Conservation (phyloP, 2,329 filamentous ascomycete genomes). For the Aspergillus aculeatus region DNA sequence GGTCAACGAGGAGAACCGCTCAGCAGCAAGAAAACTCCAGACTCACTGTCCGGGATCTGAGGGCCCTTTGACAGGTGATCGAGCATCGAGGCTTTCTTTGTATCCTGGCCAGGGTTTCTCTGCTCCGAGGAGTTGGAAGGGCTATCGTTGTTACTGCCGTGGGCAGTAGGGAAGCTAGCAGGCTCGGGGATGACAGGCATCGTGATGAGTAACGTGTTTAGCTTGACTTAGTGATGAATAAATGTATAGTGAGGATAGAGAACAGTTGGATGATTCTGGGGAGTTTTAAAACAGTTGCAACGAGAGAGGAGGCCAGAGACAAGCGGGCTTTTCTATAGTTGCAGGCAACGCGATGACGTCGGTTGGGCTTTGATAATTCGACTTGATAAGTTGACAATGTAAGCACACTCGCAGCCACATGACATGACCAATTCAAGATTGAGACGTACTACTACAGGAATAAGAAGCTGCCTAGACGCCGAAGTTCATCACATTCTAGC, state of each 20-base stretch:
- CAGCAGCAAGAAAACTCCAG: not conserved
- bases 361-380: not conserved
- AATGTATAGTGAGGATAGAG: not conserved
- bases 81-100: conserved; percentile 35
- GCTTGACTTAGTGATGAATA: not conserved
- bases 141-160: conserved; percentile 22
- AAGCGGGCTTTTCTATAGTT: conserved; percentile 2
- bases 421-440: not conserved
- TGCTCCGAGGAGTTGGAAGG: conserved; percentile 17
- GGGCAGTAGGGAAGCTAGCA: conserved; percentile 20
- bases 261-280: not conserved
- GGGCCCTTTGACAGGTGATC: conserved; percentile 47
- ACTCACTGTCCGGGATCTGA: conserved; percentile 42
- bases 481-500: not conserved
- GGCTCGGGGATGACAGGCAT: conserved; percentile 34
- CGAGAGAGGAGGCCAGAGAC: not conserved
- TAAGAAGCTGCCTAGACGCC: not conserved
- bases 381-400: not conserved
- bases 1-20: not conserved
- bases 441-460: not conserved
- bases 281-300: not conserved
- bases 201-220: not conserved
- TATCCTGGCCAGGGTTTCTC: conserved; percentile 28
- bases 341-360: conserved; percentile 8
- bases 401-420: not conserved